These are phyloP conservation scores for Thalassiosira sp. DNA, from an alignment of 352 stramenopile species.

Conservation along the genomic window DNA sequence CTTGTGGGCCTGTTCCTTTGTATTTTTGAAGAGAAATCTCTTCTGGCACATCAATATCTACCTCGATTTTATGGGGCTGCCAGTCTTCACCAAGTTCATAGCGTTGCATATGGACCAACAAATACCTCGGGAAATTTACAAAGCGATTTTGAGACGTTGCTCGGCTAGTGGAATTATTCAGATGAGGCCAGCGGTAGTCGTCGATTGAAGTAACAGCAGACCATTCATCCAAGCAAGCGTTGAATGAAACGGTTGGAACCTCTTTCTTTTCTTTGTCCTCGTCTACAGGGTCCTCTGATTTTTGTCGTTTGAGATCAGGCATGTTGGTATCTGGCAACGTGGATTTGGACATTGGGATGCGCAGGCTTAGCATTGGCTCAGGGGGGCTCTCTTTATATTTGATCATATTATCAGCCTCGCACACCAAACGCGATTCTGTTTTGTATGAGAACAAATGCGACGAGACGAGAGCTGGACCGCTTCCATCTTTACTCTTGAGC, in stretches of 20 bases:
- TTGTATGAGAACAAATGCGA: slow-evolving; percentile 92
- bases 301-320: slow-evolving; percentile 86
- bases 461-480: slow-evolving; percentile 65
- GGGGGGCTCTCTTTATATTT: slow-evolving; percentile 70
- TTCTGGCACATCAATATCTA: slow-evolving; percentile 94
- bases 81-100: slow-evolving; percentile 95
- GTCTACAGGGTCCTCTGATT: slow-evolving; percentile 70
- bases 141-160: slow-evolving; percentile 83
- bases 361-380: slow-evolving; percentile 73
- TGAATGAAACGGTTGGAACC: slow-evolving; percentile 90
- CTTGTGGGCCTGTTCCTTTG: slow-evolving; percentile 82
- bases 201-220: slow-evolving; percentile 90
- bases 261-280: slow-evolving; percentile 85
- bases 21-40: slow-evolving; percentile 89
- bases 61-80: slow-evolving; percentile 96
- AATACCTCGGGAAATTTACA: slow-evolving; percentile 93
- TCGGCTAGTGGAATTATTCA: slow-evolving; percentile 61
- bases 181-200: slow-evolving; percentile 78
- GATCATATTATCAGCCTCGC: slow-evolving; percentile 70
- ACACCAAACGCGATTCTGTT: slow-evolving; percentile 80
- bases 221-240: slow-evolving; percentile 92
- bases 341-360: slow-evolving; percentile 81
- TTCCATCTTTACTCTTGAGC: slow-evolving; percentile 45
- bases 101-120: slow-evolving; percentile 94
- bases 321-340: slow-evolving; percentile 21